Evolutionary conservation across 352 stramenopile genomes (phyloP), one percentile per base, ranked within the genome.

Genomic region (Elongisporangium undulatum): DNA sequence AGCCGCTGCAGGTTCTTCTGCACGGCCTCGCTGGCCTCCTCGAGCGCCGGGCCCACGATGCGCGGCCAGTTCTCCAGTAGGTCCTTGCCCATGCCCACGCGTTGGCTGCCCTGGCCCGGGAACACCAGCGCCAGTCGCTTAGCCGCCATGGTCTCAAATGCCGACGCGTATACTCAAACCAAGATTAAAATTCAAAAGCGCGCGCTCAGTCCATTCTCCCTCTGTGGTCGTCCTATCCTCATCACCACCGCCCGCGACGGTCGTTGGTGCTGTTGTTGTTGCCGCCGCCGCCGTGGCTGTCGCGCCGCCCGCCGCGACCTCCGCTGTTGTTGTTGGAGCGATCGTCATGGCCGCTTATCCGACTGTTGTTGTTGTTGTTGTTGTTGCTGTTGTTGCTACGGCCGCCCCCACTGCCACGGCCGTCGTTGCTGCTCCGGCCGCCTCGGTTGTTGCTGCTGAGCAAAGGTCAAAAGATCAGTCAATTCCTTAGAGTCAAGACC

Each of bases 101-200:
- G 71, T 66, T 96, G 87, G 58, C 77, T 91, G 64, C 87, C 87
- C 63, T 96, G 87, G 0, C 87, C 87, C 17, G 87, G 86, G 68
- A 95, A 96, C 66, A 92, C 79, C 26, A 94, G 81, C 61, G 77
- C 82, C 45, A 82, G 62, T 26, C 68, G 74, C 58, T 65, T 74
- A 24, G 70, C 53, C 58, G 61, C 59, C 38, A 45, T 45, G 10
- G 6, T 45, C 34, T 17, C 34, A 4, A 45, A 10, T 15, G 12
- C 12, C 5, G n/a, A 15, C 34, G 12, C 34, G 9, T 53, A 53
- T 26, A 53, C 15, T 26, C 22, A 26, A 22, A 53, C 20, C 22
- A 53, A 53, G 49, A 53, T 21, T 22, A 26, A 53, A 53, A 53
- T 26, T 22, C 22, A 53, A 26, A 53, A n/a, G n/a, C n/a, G 49